Percentiles rank a stretch among this genome's conserved stretches.
Evolutionary conservation across 2,329 filamentous ascomycete species (phyloP).

Genomic region (Fusarium decemcellulare): DNA sequence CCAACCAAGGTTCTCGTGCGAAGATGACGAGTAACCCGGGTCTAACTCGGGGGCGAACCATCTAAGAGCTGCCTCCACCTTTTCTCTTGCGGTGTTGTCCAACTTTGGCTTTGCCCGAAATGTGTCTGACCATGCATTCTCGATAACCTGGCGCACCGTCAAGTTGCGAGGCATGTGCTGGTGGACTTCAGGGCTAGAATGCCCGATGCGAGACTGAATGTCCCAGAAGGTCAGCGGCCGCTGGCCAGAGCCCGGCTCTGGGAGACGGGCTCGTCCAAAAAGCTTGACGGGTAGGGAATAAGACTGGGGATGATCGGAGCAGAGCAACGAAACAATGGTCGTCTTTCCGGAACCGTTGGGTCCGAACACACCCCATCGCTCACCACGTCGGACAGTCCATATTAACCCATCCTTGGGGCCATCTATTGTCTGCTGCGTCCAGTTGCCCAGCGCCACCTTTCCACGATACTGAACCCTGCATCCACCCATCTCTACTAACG

Average conservation of each 20-base stretch:
- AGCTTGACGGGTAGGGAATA: slow-evolving; percentile 90
- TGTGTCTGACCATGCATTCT: slow-evolving; percentile 92
- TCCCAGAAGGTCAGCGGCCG: slow-evolving; percentile 92
- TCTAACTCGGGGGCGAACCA: slow-evolving; percentile 88
- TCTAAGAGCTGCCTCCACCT: slow-evolving; percentile 77
- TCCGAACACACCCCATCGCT: slow-evolving; percentile 94
- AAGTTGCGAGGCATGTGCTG: slow-evolving; percentile 89
- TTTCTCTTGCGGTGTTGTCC: slow-evolving; percentile 65
- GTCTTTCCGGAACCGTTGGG: slow-evolving; percentile 97
- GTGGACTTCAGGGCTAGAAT: slow-evolving; percentile 95
- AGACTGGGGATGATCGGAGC: slow-evolving; percentile 94
- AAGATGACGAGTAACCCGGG: slow-evolving; percentile 57
- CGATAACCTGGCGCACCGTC: slow-evolving; percentile 80
- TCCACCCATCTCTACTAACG: slow-evolving; percentile 88
- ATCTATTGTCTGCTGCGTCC: slow-evolving; percentile 72
- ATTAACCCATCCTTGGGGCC: slow-evolving; percentile 74
- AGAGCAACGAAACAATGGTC: slow-evolving; percentile 91
- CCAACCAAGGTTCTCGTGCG: slow-evolving; percentile 66
- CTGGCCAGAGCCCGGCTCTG: slow-evolving; percentile 74
- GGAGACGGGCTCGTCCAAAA: slow-evolving; percentile 86
- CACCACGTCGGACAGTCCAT: slow-evolving; percentile 86
- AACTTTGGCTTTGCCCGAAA: slow-evolving; percentile 81
- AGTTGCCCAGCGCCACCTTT: slow-evolving; percentile 85
- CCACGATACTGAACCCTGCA: slow-evolving; percentile 85
- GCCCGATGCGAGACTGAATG: slow-evolving; percentile 89